Evolutionary conservation across 345 rosid genomes (phyloP), one percentile per base, ranked within the genome.

Genomic region (Acer campestre): DNA sequence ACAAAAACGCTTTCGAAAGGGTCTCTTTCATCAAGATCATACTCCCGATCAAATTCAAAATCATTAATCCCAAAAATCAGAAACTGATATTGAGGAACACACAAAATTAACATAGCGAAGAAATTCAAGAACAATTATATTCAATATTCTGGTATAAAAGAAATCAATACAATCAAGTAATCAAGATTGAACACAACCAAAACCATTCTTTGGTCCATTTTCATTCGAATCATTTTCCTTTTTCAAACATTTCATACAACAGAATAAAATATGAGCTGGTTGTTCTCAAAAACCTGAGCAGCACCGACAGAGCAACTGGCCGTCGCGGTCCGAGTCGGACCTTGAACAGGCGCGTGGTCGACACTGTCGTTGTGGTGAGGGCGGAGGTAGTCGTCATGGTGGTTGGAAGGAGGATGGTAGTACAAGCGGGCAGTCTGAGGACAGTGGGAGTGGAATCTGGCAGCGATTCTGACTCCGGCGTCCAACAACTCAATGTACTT

Each of bases 401-500:
- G 27, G 78, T 76, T 61, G 27, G 87, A 35, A 17, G 93, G 91
- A 68, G 93, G 91, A 58, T 86, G 93, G 78, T 90, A 86, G 68
- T 88, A 90, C 65, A 86, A 31, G 18, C 91, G 88, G 7, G 88
- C 90, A 1, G 93, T 90, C 13, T 88, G 91, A 13, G 93, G 93
- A 77, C 91, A 90, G 77, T 86, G 93, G 61, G 93, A 82, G 63
- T 88, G 88, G 67, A 90, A 85, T 75, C 93, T 80, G 0, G 88
- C 89, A 0, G 84, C 90, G 1, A 85, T 75, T 73, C 91, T 88
- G 16, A 81, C 72, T 59, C 87, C 86, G 0, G 80, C 79, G 74
- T 88, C 91, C 68, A 86, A 59, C 78, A 86, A 74, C 74, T 85
- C 89, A 82, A 82, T 61, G 78, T 86, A 88, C 74, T 81, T 90